Evolutionary conservation across 2,329 filamentous ascomycete species (phyloP).

Genomic region (Aureobasidium sp.): DNA sequence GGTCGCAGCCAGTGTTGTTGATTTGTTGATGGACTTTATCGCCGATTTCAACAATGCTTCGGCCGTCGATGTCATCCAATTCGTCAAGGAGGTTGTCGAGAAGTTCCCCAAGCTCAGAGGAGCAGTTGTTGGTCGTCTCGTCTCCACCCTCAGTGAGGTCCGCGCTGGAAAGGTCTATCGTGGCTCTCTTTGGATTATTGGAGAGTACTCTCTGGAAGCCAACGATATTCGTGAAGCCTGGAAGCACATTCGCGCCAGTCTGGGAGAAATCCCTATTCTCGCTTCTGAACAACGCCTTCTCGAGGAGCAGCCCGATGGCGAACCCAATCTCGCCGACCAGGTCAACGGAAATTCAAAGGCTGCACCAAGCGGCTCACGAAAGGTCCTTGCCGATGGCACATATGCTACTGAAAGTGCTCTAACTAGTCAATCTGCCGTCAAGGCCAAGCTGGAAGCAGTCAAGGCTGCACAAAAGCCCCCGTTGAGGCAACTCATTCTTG

Average conservation of each 20-base stretch:
- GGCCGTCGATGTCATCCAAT: slow-evolving; percentile 94
- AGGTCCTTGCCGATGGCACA: slow-evolving; percentile 90
- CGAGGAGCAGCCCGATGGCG: slow-evolving; percentile 67
- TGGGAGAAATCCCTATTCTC: slow-evolving; percentile 95
- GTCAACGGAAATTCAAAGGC: slow-evolving; percentile 73
- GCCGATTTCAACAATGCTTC: slow-evolving; percentile 96
- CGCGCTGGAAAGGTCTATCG: slow-evolving; percentile 95
- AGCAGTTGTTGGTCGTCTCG: slow-evolving; percentile 79
- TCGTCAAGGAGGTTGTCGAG: slow-evolving; percentile 98
- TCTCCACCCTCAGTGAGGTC: slow-evolving; percentile 85
- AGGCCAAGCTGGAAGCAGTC: slow-evolving; percentile 88
- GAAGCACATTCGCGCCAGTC: slow-evolving; percentile 87
- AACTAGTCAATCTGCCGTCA: slow-evolving; percentile 82
- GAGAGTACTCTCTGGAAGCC: slow-evolving; percentile 91
- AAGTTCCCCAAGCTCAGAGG: slow-evolving; percentile 87
- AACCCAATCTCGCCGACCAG: slow-evolving; percentile 58
- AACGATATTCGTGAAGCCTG: slow-evolving; percentile 92
- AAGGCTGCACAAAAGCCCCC: slow-evolving; percentile 96
- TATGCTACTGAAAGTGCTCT: slow-evolving; percentile 96
- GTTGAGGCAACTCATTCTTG: slow-evolving; percentile 85
- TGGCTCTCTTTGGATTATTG: slow-evolving; percentile 94
- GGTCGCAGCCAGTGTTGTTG: slow-evolving; percentile 92
- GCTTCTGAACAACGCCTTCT: slow-evolving; percentile 88
- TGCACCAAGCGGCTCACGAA: slow-evolving; percentile 73
- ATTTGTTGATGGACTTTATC: slow-evolving; percentile 97